A percentile compares a stretch with the other conserved stretches of the same genome.
Evolutionary conservation across 495 filamentous ascomycete species (phyloP).

Genomic region (Aspergillus ellipticus): DNA sequence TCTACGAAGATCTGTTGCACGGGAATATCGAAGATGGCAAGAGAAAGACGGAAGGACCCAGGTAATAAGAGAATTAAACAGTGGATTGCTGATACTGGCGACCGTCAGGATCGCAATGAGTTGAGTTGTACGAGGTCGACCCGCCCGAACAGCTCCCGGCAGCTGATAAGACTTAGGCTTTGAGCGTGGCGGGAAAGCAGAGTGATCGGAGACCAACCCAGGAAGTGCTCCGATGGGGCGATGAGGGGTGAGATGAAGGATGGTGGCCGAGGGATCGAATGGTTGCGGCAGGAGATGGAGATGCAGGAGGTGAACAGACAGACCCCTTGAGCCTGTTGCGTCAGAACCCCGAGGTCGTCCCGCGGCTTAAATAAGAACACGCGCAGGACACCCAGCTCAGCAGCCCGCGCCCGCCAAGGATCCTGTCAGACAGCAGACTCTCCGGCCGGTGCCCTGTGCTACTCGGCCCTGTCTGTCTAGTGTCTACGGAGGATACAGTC

Average conservation of each 20-base stretch:
- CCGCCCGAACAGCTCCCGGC: not conserved
- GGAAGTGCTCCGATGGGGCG: not conserved
- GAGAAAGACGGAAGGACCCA: not conserved
- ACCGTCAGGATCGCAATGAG: not conserved
- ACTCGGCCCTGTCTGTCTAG: not conserved
- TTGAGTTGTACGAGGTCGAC: not conserved
- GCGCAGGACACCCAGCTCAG: not conserved
- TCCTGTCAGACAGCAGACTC: no score
- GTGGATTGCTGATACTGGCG: not conserved
- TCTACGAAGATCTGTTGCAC: not conserved
- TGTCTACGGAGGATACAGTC: no score
- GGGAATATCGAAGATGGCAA: not conserved
- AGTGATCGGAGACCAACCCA: no score
- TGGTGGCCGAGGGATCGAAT: not conserved
- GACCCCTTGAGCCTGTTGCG: not conserved
- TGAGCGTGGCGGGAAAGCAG: not conserved
- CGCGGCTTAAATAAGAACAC: constrained; percentile 2
- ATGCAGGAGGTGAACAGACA: not conserved
- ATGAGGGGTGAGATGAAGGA: not conserved
- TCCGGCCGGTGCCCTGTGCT: not conserved
- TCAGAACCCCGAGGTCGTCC: not conserved
- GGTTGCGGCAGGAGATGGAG: not conserved
- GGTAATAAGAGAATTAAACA: not conserved
- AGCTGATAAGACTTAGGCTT: not conserved
- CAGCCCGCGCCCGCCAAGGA: not conserved